These are phyloP conservation scores for Brassica cretica DNA, from an alignment of 345 rosid species.

Conservation along the genomic window DNA sequence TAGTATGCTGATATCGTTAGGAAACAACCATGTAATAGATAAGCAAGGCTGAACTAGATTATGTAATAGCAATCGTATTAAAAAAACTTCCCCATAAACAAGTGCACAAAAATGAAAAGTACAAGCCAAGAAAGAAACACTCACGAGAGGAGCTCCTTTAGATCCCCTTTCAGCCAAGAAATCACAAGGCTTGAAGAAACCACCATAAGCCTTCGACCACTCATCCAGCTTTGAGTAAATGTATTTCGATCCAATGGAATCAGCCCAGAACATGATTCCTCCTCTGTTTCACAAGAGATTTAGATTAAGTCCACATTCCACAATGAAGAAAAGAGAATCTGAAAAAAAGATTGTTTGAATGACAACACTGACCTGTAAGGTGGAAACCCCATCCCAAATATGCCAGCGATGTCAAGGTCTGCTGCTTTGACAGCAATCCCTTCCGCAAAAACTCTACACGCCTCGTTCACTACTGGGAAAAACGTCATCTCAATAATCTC, in stretches of 20 bases:
- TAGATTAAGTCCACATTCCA: neutral
- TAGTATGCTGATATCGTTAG: neutral
- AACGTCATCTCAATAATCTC: conserved; percentile 94
- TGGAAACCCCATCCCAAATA: conserved; percentile 98
- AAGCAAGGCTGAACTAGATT: neutral
- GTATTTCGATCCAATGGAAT: conserved; percentile 73
- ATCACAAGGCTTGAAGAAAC: conserved; percentile 87
- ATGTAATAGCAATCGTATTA: neutral
- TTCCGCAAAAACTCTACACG: conserved; percentile 88
- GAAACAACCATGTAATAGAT: neutral
- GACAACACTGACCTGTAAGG: conserved; percentile 63
- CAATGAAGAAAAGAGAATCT: conserved; percentile 1
- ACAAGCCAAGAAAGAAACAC: neutral
- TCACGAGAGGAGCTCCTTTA: conserved; percentile 66
- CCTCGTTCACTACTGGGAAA: conserved; percentile 95
- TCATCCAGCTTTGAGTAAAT: conserved; percentile 69
- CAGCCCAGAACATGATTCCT: conserved; percentile 95
- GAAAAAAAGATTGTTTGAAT: conserved; percentile 1
- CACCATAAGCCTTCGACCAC: conserved; percentile 80
- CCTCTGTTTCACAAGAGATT: conserved; percentile 58
- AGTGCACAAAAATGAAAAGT: conserved; percentile 7
- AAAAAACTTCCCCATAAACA: neutral
- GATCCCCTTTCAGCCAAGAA: conserved; percentile 81
- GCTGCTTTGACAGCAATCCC: conserved; percentile 94
- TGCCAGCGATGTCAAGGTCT: conserved; percentile 82